These are phyloP conservation scores for Triticum monococcum DNA, from an alignment of 176 grass and related monocot species.

Conservation along the genomic window DNA sequence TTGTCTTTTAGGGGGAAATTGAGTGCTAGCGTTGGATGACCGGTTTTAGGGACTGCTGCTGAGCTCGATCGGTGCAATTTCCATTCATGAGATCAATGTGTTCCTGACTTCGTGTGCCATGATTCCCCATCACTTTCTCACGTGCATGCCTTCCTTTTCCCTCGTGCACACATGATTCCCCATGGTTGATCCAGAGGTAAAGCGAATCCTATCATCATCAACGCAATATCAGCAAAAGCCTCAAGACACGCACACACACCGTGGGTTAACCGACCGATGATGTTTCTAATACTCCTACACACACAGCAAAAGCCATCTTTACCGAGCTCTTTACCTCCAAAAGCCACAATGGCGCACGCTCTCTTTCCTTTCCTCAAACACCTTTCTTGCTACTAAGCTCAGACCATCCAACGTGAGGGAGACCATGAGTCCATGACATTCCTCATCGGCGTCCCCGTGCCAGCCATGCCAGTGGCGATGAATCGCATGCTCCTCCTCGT, in stretches of 20 bases:
- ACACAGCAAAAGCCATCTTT: not conserved
- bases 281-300: not conserved
- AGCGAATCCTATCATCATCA: not conserved
- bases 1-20: no score
- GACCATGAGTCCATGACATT: not conserved
- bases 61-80: no score
- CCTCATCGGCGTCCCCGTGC: not conserved
- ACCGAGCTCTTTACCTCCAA: not conserved
- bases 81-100: not conserved
- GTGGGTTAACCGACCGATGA: not conserved
- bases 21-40: no score
- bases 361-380: not conserved
- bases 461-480: slow-evolving; percentile 39
- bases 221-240: not conserved
- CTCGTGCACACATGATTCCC: slow-evolving; percentile 41
- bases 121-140: slow-evolving; percentile 24
- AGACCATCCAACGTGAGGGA: not conserved
- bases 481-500: slow-evolving; percentile 7
- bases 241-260: not conserved
- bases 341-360: not conserved
- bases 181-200: slow-evolving; percentile 35
- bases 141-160: slow-evolving; percentile 2
- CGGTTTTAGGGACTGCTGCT: no score
- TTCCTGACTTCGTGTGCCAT: not conserved
- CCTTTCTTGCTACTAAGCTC: not conserved